Evolutionary conservation across 192 early-diverging fungal genomes (phyloP), one percentile per base, ranked within the genome.

Genomic region (Coemansia sp.): DNA sequence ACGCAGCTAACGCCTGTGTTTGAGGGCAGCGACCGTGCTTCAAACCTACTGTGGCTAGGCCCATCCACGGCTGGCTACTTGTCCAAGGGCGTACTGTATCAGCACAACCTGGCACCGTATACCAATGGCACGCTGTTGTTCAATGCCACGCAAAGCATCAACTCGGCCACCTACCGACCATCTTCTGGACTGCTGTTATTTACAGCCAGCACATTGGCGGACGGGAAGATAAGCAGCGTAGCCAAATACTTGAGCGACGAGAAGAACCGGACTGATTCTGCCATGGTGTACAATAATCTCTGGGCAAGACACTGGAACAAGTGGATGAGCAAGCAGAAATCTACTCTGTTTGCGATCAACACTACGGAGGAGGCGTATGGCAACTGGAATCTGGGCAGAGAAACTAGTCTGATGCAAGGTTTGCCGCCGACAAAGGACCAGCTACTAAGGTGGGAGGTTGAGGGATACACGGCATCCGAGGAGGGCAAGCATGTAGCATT

Each of bases 241-340:
- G 42, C 67, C 65, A 31, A 61, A 75, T 33, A 75, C 79, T 33
- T 53, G 48, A 23, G 80, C 80, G 53, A 65, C 75, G 72, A 67
- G 14, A 69, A 67, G 24, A 62, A 35, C 16, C 59, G 74, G n/a
- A 75, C 69, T 80, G 86, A 88, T 59, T 83, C 87, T 18, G 90
- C 84, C 26, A 46, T 79, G 16, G 87, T 83, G 11, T 90, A 76
- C 68, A 86, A 91, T 62, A 66, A 86, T 10, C 77, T 93, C 26
- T 89, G 88, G 86, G 86, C 90, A 28, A 82, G 91, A 21, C 90
- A 91, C 69, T 93, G 91, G 91, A 88, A 93, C 67, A 71, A 77
- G 16, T 88, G 83, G 66, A 75, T 81, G 34, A 64, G 76, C 10
- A 55, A 83, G 28, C 82, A 87, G 71, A 87, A 86, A 60, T 77